Conservation (phyloP, 257 asterid genomes). For the Linderniella brevidens region DNA sequence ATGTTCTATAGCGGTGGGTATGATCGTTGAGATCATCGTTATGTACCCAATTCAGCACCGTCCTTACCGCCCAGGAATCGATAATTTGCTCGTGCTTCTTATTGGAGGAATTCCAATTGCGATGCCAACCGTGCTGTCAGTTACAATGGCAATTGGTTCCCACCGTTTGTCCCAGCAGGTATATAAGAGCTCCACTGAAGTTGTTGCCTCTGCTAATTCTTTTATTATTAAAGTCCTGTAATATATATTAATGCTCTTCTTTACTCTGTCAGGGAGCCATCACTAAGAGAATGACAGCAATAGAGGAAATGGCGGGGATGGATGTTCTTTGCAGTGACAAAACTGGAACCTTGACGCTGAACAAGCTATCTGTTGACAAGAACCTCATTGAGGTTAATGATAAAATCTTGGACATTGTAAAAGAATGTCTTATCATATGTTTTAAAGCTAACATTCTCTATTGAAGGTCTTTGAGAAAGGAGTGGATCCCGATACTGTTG, state of each 20-base stretch:
- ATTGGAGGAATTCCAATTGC: conserved; percentile 92
- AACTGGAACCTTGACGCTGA: conserved; percentile 73
- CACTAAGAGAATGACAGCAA: conserved; percentile 89
- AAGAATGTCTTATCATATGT: conserved; percentile 1
- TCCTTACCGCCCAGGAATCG: conserved; percentile 55
- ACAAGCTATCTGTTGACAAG: conserved; percentile 60
- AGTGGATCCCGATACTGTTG: conserved; percentile 54
- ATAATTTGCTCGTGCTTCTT: conserved; percentile 60
- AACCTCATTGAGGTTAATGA: conserved; percentile 43
- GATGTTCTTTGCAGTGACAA: conserved; percentile 90
- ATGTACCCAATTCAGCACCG: conserved; percentile 81
- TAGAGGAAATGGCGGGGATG: conserved; percentile 92
- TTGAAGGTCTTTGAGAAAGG: conserved; percentile 43
- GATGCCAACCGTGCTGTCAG: conserved; percentile 80
- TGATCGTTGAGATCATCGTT: conserved; percentile 51
- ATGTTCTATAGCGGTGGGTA: conserved; percentile 61
- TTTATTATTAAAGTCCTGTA: conserved; percentile 1
- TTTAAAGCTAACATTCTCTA: conserved; percentile 6
- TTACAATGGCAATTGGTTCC: conserved; percentile 86
- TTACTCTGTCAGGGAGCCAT: conserved; percentile 45
- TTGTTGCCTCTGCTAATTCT: conserved; percentile 6
- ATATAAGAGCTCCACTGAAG: conserved; percentile 6
- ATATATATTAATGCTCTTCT: not conserved
- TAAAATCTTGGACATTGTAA: not conserved
- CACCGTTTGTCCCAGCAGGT: conserved; percentile 78